Percentiles rank a stretch among this genome's conserved stretches.
These are phyloP conservation scores for Colletotrichum australisinense DNA, from an alignment of 2,329 filamentous ascomycete genomes.

Conservation along the genomic window DNA sequence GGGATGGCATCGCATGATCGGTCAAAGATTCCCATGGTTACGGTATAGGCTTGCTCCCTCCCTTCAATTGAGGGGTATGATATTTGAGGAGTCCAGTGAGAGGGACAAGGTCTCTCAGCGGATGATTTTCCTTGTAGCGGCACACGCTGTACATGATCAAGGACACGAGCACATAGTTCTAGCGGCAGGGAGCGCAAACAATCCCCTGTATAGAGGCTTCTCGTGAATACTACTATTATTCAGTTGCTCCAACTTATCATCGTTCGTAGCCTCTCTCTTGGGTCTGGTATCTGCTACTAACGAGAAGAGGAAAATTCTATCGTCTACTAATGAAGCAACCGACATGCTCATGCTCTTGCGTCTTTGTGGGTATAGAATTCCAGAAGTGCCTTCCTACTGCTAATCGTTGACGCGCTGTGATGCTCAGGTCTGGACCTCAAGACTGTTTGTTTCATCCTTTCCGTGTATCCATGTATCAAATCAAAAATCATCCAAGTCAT, in stretches of 20 bases:
- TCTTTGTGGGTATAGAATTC: constrained; percentile 19
- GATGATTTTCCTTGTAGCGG: neutral
- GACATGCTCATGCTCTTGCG: neutral
- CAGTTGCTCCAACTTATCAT: neutral
- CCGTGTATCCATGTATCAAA: neutral
- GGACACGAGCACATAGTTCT: neutral
- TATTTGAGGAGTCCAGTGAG: neutral
- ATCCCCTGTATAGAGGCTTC: constrained; percentile 1
- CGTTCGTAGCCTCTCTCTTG: neutral
- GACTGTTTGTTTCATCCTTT: neutral
- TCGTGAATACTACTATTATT: neutral
- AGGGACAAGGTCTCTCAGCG: neutral
- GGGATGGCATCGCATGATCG: constrained; percentile 7
- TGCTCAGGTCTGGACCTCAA: neutral
- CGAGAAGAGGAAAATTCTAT: neutral
- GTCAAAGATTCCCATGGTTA: constrained; percentile 23
- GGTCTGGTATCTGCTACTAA: neutral
- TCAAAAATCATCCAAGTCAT: constrained; percentile 35
- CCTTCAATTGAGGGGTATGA: neutral
- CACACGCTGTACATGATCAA: neutral
- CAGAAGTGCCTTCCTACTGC: neutral
- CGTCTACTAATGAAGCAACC: neutral
- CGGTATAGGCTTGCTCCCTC: constrained; percentile 29
- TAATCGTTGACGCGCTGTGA: neutral
- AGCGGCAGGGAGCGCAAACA: neutral